Evolutionary conservation across 495 filamentous ascomycete species (phyloP), one percentile per base, ranked within the genome.

Genomic region (Jackrogersella multiformis): DNA sequence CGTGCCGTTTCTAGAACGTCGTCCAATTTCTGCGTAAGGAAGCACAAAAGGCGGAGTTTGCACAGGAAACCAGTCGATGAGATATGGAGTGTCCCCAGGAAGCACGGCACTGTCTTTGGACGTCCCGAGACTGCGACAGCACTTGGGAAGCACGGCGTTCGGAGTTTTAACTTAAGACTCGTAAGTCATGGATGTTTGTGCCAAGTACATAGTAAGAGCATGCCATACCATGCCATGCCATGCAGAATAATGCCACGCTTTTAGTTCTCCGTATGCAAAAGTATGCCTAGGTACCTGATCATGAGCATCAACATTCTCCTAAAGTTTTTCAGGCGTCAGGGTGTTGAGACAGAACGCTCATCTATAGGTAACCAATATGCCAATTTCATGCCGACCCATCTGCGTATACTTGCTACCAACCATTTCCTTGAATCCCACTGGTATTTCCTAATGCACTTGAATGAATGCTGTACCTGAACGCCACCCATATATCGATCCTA

Each of bases 11-110:
- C 26, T 39, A 94, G 91, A 82, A 84, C 60, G 89, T 92, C 13
- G 88, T 94, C 20, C 88, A 89, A 69, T 89, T 92, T 69, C 78
- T 93, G 46, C 81, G 88, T 26, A 88, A 85, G 71, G 89, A 92
- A 70, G 82, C 80, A 7, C 81, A 82, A 55, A 79, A 79, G 60
- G 73, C 66, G 38, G 72, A 80, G 21, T 68, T 75, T 13, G 64
- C 73, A 15, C 68, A 75, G n/a, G 69, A 77, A 38, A 23, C 49
- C n/a, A 52, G 66, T 26, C 66, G 64, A 64, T 74, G 58, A 74
- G 21, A 42, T 28, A 26, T 44, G 20, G 4, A n/a, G 0, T 23
- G 10, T 30, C 20, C 12, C 10, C 23, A 44, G 21, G n/a, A 20
- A 21, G 20, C n/a, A 4, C 35, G 20, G 7, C 12, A 42, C 21